phyloP scores from a whole-genome alignment of 78 protist genomes.

The Dictyostelium brefeldianum region DNA sequence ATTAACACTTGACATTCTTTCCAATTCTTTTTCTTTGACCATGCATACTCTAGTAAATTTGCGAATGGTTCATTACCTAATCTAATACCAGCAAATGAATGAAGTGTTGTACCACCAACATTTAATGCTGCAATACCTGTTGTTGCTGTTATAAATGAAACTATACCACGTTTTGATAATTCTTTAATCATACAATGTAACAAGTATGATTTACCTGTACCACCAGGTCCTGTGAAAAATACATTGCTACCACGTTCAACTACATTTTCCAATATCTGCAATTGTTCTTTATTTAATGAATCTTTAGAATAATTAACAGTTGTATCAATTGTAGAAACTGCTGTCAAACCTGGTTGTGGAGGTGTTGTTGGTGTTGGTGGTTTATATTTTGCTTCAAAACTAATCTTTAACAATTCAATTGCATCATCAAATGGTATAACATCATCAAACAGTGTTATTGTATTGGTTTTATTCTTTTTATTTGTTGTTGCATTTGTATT shows the following conservation, averaged over 20 bases:
- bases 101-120: constrained; percentile 70
- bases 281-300: constrained; percentile 49
- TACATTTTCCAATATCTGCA: constrained; percentile 6
- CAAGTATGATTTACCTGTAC: constrained; percentile 84
- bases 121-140: constrained; percentile 89
- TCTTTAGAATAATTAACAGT: neutral
- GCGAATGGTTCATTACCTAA: constrained; percentile 26
- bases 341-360: neutral
- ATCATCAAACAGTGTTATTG: neutral
- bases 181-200: constrained; percentile 56
- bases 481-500: neutral
- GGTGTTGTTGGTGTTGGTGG: too few relatives aligned
- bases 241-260: constrained; percentile 7
- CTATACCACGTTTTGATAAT: neutral
- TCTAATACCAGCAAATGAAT: constrained; percentile 88
- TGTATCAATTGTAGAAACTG: too few relatives aligned
- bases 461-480: too few relatives aligned
- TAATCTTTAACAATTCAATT: neutral
- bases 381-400: neutral
- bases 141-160: constrained; percentile 62
- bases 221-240: constrained; percentile 88
- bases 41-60: constrained; percentile 6
- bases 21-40: constrained; percentile 64
- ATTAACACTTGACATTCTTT: constrained; percentile 58
- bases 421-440: constrained; percentile 33